phyloP scores from a whole-genome alignment of 1,284 basidiomycete genomes.

The Boletus sp. region DNA sequence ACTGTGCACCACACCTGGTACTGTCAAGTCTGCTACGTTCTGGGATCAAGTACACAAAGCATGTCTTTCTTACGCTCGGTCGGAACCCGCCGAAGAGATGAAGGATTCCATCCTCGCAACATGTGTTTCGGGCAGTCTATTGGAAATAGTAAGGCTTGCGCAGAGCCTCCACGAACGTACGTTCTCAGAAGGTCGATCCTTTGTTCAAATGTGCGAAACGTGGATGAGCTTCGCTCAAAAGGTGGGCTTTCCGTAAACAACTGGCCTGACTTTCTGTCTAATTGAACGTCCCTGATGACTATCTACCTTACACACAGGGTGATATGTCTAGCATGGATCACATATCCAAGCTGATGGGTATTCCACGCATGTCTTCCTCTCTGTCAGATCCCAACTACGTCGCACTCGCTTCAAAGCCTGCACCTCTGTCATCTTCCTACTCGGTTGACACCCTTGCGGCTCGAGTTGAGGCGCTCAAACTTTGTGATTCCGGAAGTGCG shows the following conservation, averaged over 20 bases:
- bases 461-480: constrained; percentile 24
- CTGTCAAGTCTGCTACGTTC: constrained; percentile 51
- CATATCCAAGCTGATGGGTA: constrained; percentile 49
- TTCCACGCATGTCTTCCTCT: constrained; percentile 9
- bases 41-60: constrained; percentile 70
- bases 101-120: constrained; percentile 31
- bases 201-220: constrained; percentile 66
- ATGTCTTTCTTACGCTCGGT: constrained; percentile 45
- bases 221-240: constrained; percentile 59
- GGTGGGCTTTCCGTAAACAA: constrained; percentile 36
- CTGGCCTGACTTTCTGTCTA: neutral
- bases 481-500: constrained; percentile 14
- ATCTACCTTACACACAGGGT: constrained; percentile 41
- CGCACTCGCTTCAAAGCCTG: neutral
- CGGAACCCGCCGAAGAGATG: constrained; percentile 37
- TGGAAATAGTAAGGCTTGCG: constrained; percentile 47
- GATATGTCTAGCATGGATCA: constrained; percentile 53
- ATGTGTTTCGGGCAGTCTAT: constrained; percentile 47
- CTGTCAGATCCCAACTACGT: neutral
- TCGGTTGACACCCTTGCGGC: constrained; percentile 26
- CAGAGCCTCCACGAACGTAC: constrained; percentile 32
- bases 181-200: constrained; percentile 55
- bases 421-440: constrained; percentile 6
- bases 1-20: constrained; percentile 46
- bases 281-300: neutral